These are phyloP conservation scores for Juglanconis oblonga DNA, from an alignment of 2,329 filamentous ascomycete species.

Conservation along the genomic window DNA sequence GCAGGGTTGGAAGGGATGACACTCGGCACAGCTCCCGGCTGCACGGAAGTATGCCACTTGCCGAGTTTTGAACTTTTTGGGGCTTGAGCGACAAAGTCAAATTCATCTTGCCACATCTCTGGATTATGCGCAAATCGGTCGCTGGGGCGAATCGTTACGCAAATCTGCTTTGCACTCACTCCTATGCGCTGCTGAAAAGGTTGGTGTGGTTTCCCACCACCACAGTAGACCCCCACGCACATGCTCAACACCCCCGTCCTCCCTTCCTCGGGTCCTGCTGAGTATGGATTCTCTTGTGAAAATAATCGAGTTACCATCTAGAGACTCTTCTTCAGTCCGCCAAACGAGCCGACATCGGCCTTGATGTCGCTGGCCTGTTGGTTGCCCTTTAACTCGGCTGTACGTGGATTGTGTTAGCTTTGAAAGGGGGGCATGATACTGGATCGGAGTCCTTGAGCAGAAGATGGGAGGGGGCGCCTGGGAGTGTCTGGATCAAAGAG, in stretches of 20 bases:
- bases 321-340: constrained; percentile 30
- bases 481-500: no score
- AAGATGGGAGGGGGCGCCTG: no score
- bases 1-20: background rate
- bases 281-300: background rate
- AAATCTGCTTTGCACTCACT: background rate
- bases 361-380: constrained; percentile 32
- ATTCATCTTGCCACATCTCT: background rate
- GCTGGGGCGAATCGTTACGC: background rate
- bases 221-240: background rate
- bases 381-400: constrained; percentile 35
- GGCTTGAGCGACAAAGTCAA: background rate
- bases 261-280: background rate
- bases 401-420: background rate
- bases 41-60: background rate
- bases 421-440: background rate
- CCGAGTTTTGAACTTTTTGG: background rate
- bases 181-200: background rate
- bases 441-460: no score
- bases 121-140: background rate
- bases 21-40: background rate
- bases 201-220: background rate
- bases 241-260: background rate
- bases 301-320: constrained; percentile 11
- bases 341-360: constrained; percentile 26